These are phyloP conservation scores for Coniosporium apollinis DNA, from an alignment of 495 filamentous ascomycete genomes.

Conservation along the genomic window DNA sequence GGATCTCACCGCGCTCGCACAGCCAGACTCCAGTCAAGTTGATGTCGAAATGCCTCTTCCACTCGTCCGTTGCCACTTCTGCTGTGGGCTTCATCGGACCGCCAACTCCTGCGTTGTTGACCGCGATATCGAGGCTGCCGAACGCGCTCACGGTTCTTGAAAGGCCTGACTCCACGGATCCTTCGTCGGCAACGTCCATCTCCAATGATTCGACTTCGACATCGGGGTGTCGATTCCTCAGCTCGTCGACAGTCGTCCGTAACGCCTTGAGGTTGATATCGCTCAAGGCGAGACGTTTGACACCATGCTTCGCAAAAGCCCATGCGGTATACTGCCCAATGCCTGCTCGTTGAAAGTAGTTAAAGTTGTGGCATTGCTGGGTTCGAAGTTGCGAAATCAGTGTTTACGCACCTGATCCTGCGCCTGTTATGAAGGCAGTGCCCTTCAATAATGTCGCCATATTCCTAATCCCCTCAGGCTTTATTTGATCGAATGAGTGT, in stretches of 20 bases:
- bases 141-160: slow-evolving; percentile 16
- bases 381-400: neutral
- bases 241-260: slow-evolving; percentile 10
- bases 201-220: slow-evolving; percentile 18
- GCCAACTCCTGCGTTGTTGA: slow-evolving; percentile 20
- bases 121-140: slow-evolving; percentile 14
- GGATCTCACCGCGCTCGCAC: slow-evolving; percentile 12
- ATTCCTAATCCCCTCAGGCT: slow-evolving; percentile 1
- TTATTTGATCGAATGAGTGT: neutral
- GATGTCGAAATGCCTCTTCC: slow-evolving; percentile 13
- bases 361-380: neutral
- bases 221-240: slow-evolving; percentile 15
- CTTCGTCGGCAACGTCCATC: slow-evolving; percentile 19
- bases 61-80: slow-evolving; percentile 18
- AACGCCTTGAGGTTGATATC: slow-evolving; percentile 18
- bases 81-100: slow-evolving; percentile 16
- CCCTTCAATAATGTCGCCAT: slow-evolving; percentile 22
- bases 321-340: slow-evolving; percentile 24
- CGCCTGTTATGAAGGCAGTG: slow-evolving; percentile 25
- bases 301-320: slow-evolving; percentile 21
- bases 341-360: too few relatives aligned
- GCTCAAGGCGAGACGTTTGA: slow-evolving; percentile 20
- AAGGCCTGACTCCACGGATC: slow-evolving; percentile 18
- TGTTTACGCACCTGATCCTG: slow-evolving; percentile 20
- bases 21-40: slow-evolving; percentile 15